A percentile compares a stretch with the other conserved stretches of the same genome.
These are phyloP conservation scores for Anthracocystis walkeri DNA, from an alignment of 1,284 basidiomycete species.

Conservation along the genomic window DNA sequence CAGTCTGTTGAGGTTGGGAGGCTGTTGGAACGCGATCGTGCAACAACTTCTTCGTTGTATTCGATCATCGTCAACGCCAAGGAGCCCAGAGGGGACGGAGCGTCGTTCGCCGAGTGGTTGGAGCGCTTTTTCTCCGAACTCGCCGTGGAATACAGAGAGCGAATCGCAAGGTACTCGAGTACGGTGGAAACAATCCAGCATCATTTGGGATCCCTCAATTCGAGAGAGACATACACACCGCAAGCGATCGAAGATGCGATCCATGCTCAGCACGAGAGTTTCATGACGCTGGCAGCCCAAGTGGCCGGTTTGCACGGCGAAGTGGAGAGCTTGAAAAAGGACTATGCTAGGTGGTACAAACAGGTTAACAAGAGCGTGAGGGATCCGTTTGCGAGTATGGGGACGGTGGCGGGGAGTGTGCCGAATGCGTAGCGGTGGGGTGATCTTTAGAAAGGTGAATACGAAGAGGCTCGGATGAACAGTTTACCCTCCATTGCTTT, in stretches of 20 bases:
- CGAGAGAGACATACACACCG: slow-evolving; percentile 58
- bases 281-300: slow-evolving; percentile 66
- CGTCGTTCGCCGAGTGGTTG: slow-evolving; percentile 57
- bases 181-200: slow-evolving; percentile 66
- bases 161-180: slow-evolving; percentile 60
- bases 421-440: slow-evolving; percentile 17
- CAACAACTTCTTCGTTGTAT: slow-evolving; percentile 57
- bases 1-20: slow-evolving; percentile 38
- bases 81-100: slow-evolving; percentile 50
- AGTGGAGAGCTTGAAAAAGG: slow-evolving; percentile 63
- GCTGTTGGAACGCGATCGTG: slow-evolving; percentile 59
- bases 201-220: slow-evolving; percentile 54
- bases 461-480: too few relatives aligned
- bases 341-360: slow-evolving; percentile 67
- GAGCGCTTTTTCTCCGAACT: slow-evolving; percentile 58
- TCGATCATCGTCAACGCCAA: slow-evolving; percentile 58
- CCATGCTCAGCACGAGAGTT: slow-evolving; percentile 62
- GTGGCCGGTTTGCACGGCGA: slow-evolving; percentile 65
- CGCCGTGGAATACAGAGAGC: slow-evolving; percentile 52
- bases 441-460: too few relatives aligned
- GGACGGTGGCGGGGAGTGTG: slow-evolving; percentile 33
- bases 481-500: too few relatives aligned
- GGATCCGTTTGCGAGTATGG: slow-evolving; percentile 63
- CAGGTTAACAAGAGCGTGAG: slow-evolving; percentile 56
- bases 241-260: slow-evolving; percentile 64